Base-by-base conservation (phyloP, 2,329 filamentous ascomycete species). In the Aspergillus sp. region DNA sequence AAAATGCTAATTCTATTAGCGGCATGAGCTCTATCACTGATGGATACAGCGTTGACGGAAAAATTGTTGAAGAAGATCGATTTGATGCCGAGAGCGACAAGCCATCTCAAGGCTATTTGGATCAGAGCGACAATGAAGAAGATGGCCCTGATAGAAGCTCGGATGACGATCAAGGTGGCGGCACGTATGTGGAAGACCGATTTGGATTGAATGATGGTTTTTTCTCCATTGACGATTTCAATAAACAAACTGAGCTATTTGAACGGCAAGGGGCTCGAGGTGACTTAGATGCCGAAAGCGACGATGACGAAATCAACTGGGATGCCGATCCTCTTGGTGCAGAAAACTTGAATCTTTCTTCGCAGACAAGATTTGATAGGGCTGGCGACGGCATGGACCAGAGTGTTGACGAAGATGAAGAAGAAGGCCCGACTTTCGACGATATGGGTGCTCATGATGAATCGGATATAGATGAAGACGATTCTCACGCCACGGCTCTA, bases 221-320 rank as follows among this genome's bases (percentile, higher is more conserved):
- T 79, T 99, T 99, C 78, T 96, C 91, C 15, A 93, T 99, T 67
- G 93, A 98, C 68, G 87, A 96, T 59, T 99, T 99, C 83, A 99
- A 99, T 80, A 91, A 89, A 71, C 90, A 96, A 71, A 91, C 92
- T 2, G 91, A 96, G 68, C 89, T 89, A 70, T 86, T 97, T 49
- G 95, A 99, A 74, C 86, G 90, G 63, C 89, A 92, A 73, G 93
- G 98, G 72, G 84, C 85, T 27, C 83, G 84, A 62, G 91, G 89
- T 27, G 90, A 93, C 64, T 85, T 86, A 39, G 87, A 89, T 66
- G 83, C 81, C 52, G 89, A 84, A 59, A 91, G 88, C 72, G 91
- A 96, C 52, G 91, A 96, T 48, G 71, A 73, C 15, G 91, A 96
- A 64, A 88, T 98, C 56, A 89, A 98, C 72, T 99, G 92, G 91